phyloP scores from a whole-genome alignment of 192 early-diverging fungal species.

The Coemansia sp. region DNA sequence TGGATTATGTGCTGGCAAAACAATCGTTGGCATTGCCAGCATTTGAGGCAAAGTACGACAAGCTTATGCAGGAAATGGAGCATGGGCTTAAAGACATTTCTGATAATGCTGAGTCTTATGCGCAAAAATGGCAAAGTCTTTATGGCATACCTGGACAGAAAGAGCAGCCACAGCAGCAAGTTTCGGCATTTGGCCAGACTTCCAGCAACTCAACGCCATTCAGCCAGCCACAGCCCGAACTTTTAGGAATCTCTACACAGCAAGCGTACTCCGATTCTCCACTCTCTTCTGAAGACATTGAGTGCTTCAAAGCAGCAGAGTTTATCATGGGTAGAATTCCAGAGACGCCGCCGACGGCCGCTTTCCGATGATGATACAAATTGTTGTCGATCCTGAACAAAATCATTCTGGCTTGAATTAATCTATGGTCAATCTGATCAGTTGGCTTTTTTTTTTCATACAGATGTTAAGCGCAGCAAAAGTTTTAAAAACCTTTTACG shows the following conservation, averaged over 20 bases:
- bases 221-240: slow-evolving; percentile 1
- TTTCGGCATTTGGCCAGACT: slow-evolving; percentile 3
- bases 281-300: slow-evolving; percentile 31
- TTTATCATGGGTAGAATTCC: slow-evolving; percentile 36
- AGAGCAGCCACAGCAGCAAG: not conserved
- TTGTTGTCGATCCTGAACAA: not conserved
- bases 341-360: slow-evolving; percentile 31
- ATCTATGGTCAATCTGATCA: slow-evolving; percentile 10
- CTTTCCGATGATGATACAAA: slow-evolving; percentile 3
- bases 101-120: slow-evolving; percentile 13
- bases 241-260: not conserved
- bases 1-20: slow-evolving; percentile 49
- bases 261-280: slow-evolving; percentile 12
- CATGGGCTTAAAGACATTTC: slow-evolving; percentile 16
- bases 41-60: slow-evolving; percentile 36
- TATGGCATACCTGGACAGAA: slow-evolving; percentile 5
- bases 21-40: not conserved
- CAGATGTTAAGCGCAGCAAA: not conserved
- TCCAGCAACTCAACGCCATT: not conserved
- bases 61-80: slow-evolving; percentile 18
- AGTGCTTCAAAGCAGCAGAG: slow-evolving; percentile 16
- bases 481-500: slow-evolving; percentile 11
- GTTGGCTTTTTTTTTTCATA: slow-evolving; percentile 11
- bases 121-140: slow-evolving; percentile 26
- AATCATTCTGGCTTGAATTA: not conserved